Percentiles rank a stretch among this genome's conserved stretches.
Evolutionary conservation across 176 grass and related monocot genomes (phyloP).

Genomic region (Paspalum vaginatum): DNA sequence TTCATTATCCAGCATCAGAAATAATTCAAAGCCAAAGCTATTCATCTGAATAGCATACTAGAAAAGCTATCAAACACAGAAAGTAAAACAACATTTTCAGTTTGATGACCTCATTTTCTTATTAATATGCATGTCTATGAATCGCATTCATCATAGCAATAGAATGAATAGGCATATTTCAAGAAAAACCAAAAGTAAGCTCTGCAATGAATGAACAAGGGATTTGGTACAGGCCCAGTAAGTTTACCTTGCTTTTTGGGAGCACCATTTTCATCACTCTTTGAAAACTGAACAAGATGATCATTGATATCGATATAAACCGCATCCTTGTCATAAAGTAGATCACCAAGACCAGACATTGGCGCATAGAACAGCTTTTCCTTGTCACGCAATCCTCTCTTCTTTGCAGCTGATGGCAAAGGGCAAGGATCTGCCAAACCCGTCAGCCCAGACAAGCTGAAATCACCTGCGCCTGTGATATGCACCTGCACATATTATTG

Average conservation of each 20-base stretch:
- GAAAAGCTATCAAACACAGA: slow-evolving; percentile 10
- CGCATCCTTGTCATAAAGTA: slow-evolving; percentile 95
- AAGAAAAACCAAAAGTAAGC: slow-evolving; percentile 30
- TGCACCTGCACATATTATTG: slow-evolving; percentile 68
- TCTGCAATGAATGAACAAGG: slow-evolving; percentile 4
- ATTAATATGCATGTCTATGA: slow-evolving; percentile 27
- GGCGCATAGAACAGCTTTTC: slow-evolving; percentile 97
- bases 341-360: slow-evolving; percentile 97
- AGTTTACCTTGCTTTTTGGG: slow-evolving; percentile 55
- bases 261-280: slow-evolving; percentile 55
- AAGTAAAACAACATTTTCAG: slow-evolving; percentile 3
- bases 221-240: background rate
- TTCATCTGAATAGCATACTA: slow-evolving; percentile 16
- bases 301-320: slow-evolving; percentile 98
- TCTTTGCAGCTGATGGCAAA: slow-evolving; percentile 93
- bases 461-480: slow-evolving; percentile 93
- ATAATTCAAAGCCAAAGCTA: slow-evolving; percentile 30
- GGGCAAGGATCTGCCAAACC: slow-evolving; percentile 93
- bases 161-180: slow-evolving; percentile 24
- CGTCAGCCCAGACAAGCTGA: slow-evolving; percentile 76
- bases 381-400: slow-evolving; percentile 92
- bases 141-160: background rate
- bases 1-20: slow-evolving; percentile 22
- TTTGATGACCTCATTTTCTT: slow-evolving; percentile 5
- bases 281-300: slow-evolving; percentile 97